Conservation (phyloP, 257 asterid genomes). For the Solanum dulcamara region DNA sequence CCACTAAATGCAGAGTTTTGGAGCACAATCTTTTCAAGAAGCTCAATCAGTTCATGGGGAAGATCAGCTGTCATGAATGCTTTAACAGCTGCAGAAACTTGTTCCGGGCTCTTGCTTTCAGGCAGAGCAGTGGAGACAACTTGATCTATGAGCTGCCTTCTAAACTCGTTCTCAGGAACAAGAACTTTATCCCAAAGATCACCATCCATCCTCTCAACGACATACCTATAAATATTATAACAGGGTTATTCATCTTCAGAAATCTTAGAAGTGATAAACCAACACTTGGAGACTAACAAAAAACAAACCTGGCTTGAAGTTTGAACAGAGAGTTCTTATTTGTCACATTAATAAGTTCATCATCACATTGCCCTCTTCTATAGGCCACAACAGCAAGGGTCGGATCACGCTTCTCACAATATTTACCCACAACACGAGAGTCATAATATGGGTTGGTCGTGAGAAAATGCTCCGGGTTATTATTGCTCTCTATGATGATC, state of each 20-base stretch:
- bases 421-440: conserved; percentile 98
- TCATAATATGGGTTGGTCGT: conserved; percentile 97
- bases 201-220: conserved; percentile 95
- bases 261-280: background rate
- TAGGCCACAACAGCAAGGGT: conserved; percentile 99
- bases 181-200: conserved; percentile 96
- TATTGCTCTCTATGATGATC: conserved; percentile 95
- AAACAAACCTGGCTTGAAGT: conserved; percentile 89
- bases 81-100: conserved; percentile 98
- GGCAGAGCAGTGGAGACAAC: conserved; percentile 99
- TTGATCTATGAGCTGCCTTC: conserved; percentile 95
- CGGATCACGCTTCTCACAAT: conserved; percentile 99
- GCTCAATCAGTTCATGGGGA: conserved; percentile 95
- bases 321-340: conserved; percentile 91
- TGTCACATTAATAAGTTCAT: conserved; percentile 89
- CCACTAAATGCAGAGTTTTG: conserved; percentile 99
- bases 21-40: conserved; percentile 96
- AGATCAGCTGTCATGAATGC: conserved; percentile 99
- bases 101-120: conserved; percentile 99
- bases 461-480: conserved; percentile 97
- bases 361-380: conserved; percentile 98
- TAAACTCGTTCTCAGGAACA: conserved; percentile 88
- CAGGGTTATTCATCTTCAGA: conserved; percentile 37
- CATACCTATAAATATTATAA: conserved; percentile 63
- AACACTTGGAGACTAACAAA: background rate